These are phyloP conservation scores for Paramecium pentaurelia DNA, from an alignment of 73 alveolate genomes.

Conservation along the genomic window DNA sequence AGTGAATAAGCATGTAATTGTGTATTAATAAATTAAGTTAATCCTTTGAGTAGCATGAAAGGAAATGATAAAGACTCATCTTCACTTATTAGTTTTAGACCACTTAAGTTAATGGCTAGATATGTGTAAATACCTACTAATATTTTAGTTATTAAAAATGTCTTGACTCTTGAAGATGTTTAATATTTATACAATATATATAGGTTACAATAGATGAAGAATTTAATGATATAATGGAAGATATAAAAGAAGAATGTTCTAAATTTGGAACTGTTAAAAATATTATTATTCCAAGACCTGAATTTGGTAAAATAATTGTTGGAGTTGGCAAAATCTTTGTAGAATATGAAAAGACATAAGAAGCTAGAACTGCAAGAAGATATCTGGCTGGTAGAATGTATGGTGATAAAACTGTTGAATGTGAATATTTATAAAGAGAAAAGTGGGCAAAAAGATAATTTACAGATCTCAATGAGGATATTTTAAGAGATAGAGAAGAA, in stretches of 20 bases:
- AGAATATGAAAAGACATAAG: constrained; percentile 54
- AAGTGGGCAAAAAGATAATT: constrained; percentile 40
- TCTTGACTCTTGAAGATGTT: constrained; percentile 45
- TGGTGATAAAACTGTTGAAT: constrained; percentile 52
- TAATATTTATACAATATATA: background rate
- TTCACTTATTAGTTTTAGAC: background rate
- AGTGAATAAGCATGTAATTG: constrained; percentile 28
- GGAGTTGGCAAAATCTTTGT: constrained; percentile 53
- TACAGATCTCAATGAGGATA: constrained; percentile 42
- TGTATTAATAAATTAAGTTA: background rate
- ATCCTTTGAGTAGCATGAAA: constrained; percentile 17
- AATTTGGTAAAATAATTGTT: background rate
- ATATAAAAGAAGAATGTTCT: constrained; percentile 69
- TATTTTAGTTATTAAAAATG: constrained; percentile 51
- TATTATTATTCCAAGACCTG: constrained; percentile 69
- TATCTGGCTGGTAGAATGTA: constrained; percentile 54
- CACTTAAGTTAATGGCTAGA: background rate
- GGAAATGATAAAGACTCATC: background rate
- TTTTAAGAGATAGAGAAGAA: constrained; percentile 28
- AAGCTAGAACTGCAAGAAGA: constrained; percentile 62
- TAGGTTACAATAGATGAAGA: constrained; percentile 63
- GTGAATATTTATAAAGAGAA: constrained; percentile 20
- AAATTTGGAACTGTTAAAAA: constrained; percentile 72
- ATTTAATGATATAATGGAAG: constrained; percentile 64
- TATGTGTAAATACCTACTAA: constrained; percentile 61